A percentile compares a stretch with the other conserved stretches of the same genome.
phyloP scores from a whole-genome alignment of 1,284 basidiomycete genomes.

The Malassezia vespertilionis region DNA sequence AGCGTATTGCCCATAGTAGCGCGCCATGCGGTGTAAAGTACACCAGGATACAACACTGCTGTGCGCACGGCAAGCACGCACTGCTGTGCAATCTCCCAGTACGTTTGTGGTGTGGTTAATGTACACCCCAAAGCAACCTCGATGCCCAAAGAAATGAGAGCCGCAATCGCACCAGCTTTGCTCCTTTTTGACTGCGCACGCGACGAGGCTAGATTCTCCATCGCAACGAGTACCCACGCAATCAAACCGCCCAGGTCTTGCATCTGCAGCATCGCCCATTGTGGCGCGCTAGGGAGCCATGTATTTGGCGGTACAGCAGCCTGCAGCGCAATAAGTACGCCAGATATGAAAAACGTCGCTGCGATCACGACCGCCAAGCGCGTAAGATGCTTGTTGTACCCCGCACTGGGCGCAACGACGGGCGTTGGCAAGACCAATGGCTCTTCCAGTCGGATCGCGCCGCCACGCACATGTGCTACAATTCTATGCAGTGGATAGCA shows the following conservation, averaged over 20 bases:
- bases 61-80: not conserved
- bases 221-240: slow-evolving; percentile 27
- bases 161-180: slow-evolving; percentile 21
- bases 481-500: too few species aligned
- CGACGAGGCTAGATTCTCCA: slow-evolving; percentile 34
- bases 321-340: slow-evolving; percentile 31
- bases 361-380: slow-evolving; percentile 18
- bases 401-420: slow-evolving; percentile 6
- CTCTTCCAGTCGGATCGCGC: slow-evolving; percentile 4
- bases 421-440: slow-evolving; percentile 7
- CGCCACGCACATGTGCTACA: not conserved
- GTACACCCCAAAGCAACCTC: slow-evolving; percentile 17
- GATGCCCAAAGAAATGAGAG: slow-evolving; percentile 24
- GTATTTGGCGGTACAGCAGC: slow-evolving; percentile 34
- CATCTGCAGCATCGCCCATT: slow-evolving; percentile 30
- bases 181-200: too few species aligned
- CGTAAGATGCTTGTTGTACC: not conserved
- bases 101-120: slow-evolving; percentile 9
- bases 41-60: not conserved
- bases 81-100: slow-evolving; percentile 14
- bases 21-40: not conserved
- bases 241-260: slow-evolving; percentile 33
- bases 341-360: slow-evolving; percentile 30
- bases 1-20: not conserved
- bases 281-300: slow-evolving; percentile 31